These are phyloP conservation scores for Trametes sp. DNA, from an alignment of 1,284 basidiomycete genomes.

Conservation along the genomic window DNA sequence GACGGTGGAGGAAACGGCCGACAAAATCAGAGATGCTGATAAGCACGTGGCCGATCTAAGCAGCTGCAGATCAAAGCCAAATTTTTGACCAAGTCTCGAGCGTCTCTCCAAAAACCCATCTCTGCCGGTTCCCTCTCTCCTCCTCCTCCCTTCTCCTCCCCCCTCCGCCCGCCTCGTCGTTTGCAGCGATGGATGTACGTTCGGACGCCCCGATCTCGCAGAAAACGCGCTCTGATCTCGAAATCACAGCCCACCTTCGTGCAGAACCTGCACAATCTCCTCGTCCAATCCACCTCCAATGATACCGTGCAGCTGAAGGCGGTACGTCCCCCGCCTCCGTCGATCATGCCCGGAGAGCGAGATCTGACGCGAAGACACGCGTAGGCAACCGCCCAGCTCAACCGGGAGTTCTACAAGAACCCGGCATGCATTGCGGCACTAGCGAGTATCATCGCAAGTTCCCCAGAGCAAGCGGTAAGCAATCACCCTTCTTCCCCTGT, in stretches of 20 bases:
- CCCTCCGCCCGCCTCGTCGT: slow-evolving; percentile 17
- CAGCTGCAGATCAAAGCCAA: slow-evolving; percentile 35
- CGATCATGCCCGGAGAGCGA: slow-evolving; percentile 1
- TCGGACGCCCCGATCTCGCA: not conserved
- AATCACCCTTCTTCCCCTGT: not conserved
- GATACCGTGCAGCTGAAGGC: slow-evolving; percentile 90
- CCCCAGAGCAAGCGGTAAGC: slow-evolving; percentile 77
- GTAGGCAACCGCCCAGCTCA: slow-evolving; percentile 92
- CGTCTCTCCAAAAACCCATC: slow-evolving; percentile 22
- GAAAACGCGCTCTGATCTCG: slow-evolving; percentile 13
- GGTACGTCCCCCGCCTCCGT: slow-evolving; percentile 55
- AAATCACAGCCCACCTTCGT: slow-evolving; percentile 66
- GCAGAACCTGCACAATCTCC: slow-evolving; percentile 83
- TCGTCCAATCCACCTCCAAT: slow-evolving; percentile 85
- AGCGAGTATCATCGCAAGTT: slow-evolving; percentile 87
- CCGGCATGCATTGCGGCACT: slow-evolving; percentile 92
- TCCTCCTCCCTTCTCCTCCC: slow-evolving; percentile 23
- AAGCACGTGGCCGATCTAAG: slow-evolving; percentile 27
- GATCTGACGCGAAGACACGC: not conserved
- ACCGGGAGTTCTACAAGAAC: slow-evolving; percentile 92
- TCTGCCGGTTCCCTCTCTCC: slow-evolving; percentile 16
- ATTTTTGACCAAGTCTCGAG: slow-evolving; percentile 37
- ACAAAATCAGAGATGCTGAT: slow-evolving; percentile 17
- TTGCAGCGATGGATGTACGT: slow-evolving; percentile 41
- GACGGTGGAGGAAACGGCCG: slow-evolving; percentile 1